These are phyloP conservation scores for Yamadazyma atmosphaerica DNA, from an alignment of 1,139 yeast species.

Conservation along the genomic window DNA sequence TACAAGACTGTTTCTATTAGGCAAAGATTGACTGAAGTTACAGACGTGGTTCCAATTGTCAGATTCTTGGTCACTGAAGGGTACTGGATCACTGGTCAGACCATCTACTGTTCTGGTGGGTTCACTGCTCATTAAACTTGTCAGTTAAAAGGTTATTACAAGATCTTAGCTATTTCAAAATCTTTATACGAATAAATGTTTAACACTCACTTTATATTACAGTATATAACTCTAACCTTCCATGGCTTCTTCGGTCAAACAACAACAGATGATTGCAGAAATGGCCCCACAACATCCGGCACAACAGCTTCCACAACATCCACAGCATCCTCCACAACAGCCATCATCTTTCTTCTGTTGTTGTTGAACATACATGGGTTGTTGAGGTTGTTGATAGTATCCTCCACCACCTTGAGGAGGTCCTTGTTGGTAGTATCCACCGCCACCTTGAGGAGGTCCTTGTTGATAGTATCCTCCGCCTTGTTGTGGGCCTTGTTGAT, in stretches of 20 bases:
- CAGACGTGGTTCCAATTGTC: constrained; percentile 65
- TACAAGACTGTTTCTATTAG: constrained; percentile 52
- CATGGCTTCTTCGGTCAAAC: constrained; percentile 34
- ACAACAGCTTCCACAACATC: constrained; percentile 32
- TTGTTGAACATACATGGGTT: constrained; percentile 40
- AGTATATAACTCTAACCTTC: not conserved
- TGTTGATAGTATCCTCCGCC: constrained; percentile 29
- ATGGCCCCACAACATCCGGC: constrained; percentile 43
- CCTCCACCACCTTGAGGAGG: constrained; percentile 31
- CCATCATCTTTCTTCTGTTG: constrained; percentile 33
- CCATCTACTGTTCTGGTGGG: constrained; percentile 64
- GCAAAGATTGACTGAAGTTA: constrained; percentile 54
- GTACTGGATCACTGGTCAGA: constrained; percentile 71
- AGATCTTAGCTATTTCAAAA: not conserved
- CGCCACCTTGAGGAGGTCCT: constrained; percentile 33
- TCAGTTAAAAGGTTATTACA: not conserved
- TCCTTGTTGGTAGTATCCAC: constrained; percentile 26
- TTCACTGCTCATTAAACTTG: constrained; percentile 51
- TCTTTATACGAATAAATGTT: too few species aligned
- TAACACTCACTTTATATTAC: not conserved
- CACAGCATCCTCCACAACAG: constrained; percentile 37
- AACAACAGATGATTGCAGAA: constrained; percentile 45
- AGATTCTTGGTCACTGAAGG: constrained; percentile 65
- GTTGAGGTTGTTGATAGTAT: constrained; percentile 38
- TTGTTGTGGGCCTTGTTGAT: not conserved